A percentile compares a stretch with the other conserved stretches of the same genome.
Conservation (phyloP, 768 basidiomycete species). For the Rubroboletus satanas region DNA sequence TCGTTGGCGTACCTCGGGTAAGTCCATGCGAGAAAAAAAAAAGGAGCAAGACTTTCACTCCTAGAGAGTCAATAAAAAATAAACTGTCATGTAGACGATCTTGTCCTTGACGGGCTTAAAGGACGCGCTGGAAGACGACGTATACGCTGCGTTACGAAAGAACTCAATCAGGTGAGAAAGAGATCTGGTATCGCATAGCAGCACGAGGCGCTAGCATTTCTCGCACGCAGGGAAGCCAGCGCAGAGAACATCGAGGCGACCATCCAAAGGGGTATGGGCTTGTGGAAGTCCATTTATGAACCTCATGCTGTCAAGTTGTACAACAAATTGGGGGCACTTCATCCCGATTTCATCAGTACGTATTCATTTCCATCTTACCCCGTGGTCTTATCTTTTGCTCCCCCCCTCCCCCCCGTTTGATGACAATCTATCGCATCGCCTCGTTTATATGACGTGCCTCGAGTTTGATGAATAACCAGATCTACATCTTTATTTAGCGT, state of each 20-base stretch:
- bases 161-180: conserved; percentile 58
- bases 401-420: conserved; percentile 13
- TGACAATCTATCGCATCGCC: conserved; percentile 31
- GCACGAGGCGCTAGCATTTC: conserved; percentile 25
- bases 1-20: conserved; percentile 83
- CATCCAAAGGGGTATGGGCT: conserved; percentile 57
- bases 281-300: conserved; percentile 87
- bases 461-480: conserved; percentile 30
- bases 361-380: conserved; percentile 33
- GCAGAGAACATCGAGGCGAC: conserved; percentile 67
- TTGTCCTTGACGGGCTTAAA: conserved; percentile 74
- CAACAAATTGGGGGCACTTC: conserved; percentile 80
- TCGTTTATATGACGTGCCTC: conserved; percentile 30
- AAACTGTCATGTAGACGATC: conserved; percentile 56
- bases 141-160: conserved; percentile 66
- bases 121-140: conserved; percentile 76
- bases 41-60: not conserved
- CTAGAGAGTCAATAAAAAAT: conserved; percentile 4
- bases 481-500: conserved; percentile 46
- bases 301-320: conserved; percentile 89
- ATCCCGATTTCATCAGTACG: conserved; percentile 93
- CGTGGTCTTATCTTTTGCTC: conserved; percentile 32
- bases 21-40: conserved; percentile 25
- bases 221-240: conserved; percentile 48
- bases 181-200: conserved; percentile 8